These are phyloP conservation scores for Coelastrella sp. DNA, from an alignment of 139 green algal genomes.

Conservation along the genomic window DNA sequence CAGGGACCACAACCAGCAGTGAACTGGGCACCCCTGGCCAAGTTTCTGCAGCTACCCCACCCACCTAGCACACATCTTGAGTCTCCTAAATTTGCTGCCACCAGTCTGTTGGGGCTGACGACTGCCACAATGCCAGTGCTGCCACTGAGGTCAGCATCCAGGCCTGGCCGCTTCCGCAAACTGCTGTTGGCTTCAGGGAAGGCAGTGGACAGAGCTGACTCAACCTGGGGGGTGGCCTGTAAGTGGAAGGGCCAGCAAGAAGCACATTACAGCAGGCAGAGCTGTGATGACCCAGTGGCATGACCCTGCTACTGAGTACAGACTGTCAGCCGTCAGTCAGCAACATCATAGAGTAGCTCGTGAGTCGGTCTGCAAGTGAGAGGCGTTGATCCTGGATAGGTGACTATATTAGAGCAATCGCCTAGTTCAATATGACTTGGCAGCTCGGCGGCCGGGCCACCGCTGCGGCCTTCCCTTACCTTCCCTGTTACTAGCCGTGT, in stretches of 20 bases:
- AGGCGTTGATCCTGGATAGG: no score
- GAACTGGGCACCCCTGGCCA: no score
- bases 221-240: conserved; percentile 15
- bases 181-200: conserved; percentile 43
- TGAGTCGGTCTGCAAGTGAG: not conserved
- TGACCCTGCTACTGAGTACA: no score
- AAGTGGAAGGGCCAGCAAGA: not conserved
- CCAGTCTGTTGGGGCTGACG: conserved; percentile 34
- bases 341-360: no score
- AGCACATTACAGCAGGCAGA: not conserved
- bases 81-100: conserved; percentile 68
- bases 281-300: not conserved
- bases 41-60: no score
- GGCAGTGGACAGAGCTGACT: conserved; percentile 31
- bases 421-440: no score
- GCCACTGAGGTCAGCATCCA: conserved; percentile 50
- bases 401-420: no score
- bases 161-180: not conserved
- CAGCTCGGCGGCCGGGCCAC: no score
- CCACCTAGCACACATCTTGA: conserved; percentile 60
- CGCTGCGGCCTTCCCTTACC: not conserved
- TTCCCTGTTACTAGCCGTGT: conserved; percentile 9
- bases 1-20: no score
- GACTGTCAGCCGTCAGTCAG: no score
- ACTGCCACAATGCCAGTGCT: conserved; percentile 54